Percentiles rank a stretch among this genome's conserved stretches.
Conservation (phyloP, 78 protist genomes). For the Planoprotostelium fungivorum region DNA sequence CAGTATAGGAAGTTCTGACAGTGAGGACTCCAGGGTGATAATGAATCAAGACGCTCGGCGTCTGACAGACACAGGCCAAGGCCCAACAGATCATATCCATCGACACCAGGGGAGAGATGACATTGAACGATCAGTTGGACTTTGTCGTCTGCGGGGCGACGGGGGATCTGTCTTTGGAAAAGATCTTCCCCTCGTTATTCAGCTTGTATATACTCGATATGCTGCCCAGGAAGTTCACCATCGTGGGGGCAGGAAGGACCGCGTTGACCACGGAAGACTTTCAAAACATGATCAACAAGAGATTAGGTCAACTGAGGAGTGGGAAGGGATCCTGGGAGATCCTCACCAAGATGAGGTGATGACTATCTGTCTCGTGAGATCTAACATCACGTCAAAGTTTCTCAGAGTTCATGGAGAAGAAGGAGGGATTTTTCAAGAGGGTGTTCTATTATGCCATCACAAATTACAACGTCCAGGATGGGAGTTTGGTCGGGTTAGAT, state of each 20-base stretch:
- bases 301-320: neutral
- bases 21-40: too few species aligned
- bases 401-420: conserved; percentile 26
- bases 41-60: too few species aligned
- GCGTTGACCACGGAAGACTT: conserved; percentile 53
- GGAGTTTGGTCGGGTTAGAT: too few species aligned
- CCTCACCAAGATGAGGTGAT: neutral
- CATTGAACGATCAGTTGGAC: neutral
- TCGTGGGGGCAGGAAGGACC: conserved; percentile 86
- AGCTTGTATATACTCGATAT: conserved; percentile 39
- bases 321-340: neutral
- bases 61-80: too few species aligned
- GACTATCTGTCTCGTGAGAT: neutral
- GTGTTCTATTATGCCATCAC: neutral
- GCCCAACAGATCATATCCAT: too few species aligned
- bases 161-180: conserved; percentile 89
- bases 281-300: conserved; percentile 6
- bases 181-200: conserved; percentile 88
- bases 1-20: too few species aligned
- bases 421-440: conserved; percentile 14
- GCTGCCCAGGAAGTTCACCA: conserved; percentile 42
- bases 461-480: neutral
- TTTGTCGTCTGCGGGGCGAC: conserved; percentile 75
- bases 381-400: neutral
- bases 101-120: too few species aligned